A percentile compares a stretch with the other conserved stretches of the same genome.
Conservation (phyloP, 2,329 filamentous ascomycete species). For the Aspergillus tanneri region DNA sequence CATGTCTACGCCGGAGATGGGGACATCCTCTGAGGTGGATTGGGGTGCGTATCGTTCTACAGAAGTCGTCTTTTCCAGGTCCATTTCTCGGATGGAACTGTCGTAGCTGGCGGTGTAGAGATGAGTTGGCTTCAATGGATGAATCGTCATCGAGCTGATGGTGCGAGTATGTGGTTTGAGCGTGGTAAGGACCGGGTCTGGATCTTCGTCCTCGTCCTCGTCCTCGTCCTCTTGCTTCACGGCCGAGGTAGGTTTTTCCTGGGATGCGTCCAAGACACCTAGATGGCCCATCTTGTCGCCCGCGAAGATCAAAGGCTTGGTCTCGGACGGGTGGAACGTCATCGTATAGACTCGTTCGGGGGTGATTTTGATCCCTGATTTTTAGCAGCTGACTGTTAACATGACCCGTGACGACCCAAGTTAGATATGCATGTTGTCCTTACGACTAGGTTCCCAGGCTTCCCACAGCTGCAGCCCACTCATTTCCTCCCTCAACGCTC, state of each 20-base stretch:
- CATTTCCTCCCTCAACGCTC: slow-evolving; percentile 73
- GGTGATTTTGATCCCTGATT: slow-evolving; percentile 79
- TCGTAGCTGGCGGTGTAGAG: slow-evolving; percentile 90
- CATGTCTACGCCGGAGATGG: slow-evolving; percentile 83
- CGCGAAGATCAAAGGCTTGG: slow-evolving; percentile 87
- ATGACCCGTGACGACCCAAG: neutral
- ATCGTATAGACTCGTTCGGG: slow-evolving; percentile 85
- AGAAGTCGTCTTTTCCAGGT: slow-evolving; percentile 76
- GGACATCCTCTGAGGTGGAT: slow-evolving; percentile 68
- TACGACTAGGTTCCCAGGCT: slow-evolving; percentile 76
- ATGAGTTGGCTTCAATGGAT: slow-evolving; percentile 68
- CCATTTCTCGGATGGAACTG: slow-evolving; percentile 82
- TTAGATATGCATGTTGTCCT: slow-evolving; percentile 10
- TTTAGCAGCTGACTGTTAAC: slow-evolving; percentile 3
- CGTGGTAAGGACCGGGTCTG: slow-evolving; percentile 78
- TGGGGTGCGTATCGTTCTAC: slow-evolving; percentile 77
- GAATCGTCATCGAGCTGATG: slow-evolving; percentile 79
- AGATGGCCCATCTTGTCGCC: slow-evolving; percentile 91
- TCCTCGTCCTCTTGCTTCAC: slow-evolving; percentile 61
- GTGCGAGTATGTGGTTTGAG: slow-evolving; percentile 89
- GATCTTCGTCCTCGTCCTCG: slow-evolving; percentile 62
- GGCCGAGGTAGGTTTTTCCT: slow-evolving; percentile 44
- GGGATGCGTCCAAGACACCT: slow-evolving; percentile 78
- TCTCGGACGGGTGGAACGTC: slow-evolving; percentile 79
- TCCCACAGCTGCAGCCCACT: slow-evolving; percentile 76